Evolutionary conservation across 2,329 filamentous ascomycete genomes (phyloP).

Genomic region (Didymella keratinophila): DNA sequence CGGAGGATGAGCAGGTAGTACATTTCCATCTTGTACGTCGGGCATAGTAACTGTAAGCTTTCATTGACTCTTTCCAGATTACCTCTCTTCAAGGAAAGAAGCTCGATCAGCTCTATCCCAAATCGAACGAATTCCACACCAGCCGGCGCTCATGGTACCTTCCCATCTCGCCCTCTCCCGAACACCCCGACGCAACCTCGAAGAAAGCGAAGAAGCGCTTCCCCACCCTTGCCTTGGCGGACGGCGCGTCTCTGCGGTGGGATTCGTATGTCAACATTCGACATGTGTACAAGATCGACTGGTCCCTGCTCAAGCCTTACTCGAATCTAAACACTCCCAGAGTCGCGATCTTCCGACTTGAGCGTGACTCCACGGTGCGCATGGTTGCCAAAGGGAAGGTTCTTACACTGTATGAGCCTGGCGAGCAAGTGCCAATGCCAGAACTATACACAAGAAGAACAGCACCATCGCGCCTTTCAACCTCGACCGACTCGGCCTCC

Average conservation of each 20-base stretch:
- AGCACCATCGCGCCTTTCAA: constrained; percentile 10
- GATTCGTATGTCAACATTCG: constrained; percentile 48
- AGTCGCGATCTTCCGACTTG: constrained; percentile 29
- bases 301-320: constrained; percentile 38
- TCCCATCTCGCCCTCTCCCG: constrained; percentile 42
- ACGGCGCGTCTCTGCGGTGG: constrained; percentile 36
- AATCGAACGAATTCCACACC: constrained; percentile 44
- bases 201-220: constrained; percentile 45
- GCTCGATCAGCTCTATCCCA: constrained; percentile 43
- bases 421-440: constrained; percentile 27
- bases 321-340: constrained; percentile 35
- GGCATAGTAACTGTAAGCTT: neutral
- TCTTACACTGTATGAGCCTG: constrained; percentile 40
- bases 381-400: constrained; percentile 39
- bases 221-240: constrained; percentile 38
- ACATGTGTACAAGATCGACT: constrained; percentile 46
- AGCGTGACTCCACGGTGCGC: constrained; percentile 36
- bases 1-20: constrained; percentile 32
- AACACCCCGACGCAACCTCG: constrained; percentile 43
- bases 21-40: constrained; percentile 48
- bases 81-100: constrained; percentile 47
- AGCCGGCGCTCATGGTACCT: constrained; percentile 46
- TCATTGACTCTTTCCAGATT: constrained; percentile 38
- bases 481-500: constrained; percentile 2
- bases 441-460: neutral